A percentile compares a stretch with the other conserved stretches of the same genome.
phyloP scores from a whole-genome alignment of 2,329 filamentous ascomycete genomes.

The Alternaria sp. region DNA sequence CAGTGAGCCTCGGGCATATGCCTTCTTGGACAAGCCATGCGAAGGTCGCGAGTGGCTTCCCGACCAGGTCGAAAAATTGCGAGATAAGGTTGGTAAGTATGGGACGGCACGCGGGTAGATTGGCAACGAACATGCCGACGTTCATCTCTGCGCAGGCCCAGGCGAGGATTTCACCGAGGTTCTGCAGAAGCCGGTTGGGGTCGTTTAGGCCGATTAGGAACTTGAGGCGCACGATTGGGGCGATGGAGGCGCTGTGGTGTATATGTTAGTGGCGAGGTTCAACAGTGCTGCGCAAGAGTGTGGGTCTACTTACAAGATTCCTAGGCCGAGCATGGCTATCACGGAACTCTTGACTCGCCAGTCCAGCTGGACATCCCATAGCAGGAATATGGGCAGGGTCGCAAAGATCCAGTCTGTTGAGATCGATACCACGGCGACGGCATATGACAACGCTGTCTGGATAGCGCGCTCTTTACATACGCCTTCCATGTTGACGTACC shows the following conservation, averaged over 20 bases:
- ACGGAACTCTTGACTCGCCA: constrained; percentile 18
- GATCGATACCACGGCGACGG: constrained; percentile 15
- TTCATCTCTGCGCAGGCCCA: constrained; percentile 20
- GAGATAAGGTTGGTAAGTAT: constrained; percentile 14
- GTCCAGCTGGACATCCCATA: constrained; percentile 17
- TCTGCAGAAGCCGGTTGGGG: constrained; percentile 4
- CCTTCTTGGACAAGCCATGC: constrained; percentile 4
- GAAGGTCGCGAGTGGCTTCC: constrained; percentile 1
- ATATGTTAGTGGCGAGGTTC: too few species aligned
- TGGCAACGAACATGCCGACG: constrained; percentile 20
- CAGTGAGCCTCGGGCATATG: background rate
- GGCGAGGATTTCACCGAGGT: constrained; percentile 15
- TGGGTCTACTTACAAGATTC: constrained; percentile 10
- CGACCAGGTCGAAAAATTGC: constrained; percentile 12
- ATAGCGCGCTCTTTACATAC: constrained; percentile 9
- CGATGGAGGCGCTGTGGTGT: constrained; percentile 12
- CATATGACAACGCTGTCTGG: constrained; percentile 15
- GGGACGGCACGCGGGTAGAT: constrained; percentile 16
- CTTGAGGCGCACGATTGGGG: constrained; percentile 17
- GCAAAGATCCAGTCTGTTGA: constrained; percentile 19
- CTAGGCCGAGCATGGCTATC: constrained; percentile 14
- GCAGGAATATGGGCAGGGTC: constrained; percentile 14
- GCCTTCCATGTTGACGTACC: constrained; percentile 2
- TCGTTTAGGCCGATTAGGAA: constrained; percentile 17
- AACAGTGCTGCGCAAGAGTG: background rate